A percentile compares a stretch with the other conserved stretches of the same genome.
Evolutionary conservation across 192 early-diverging fungal species (phyloP).

Genomic region (Dispira simplex): DNA sequence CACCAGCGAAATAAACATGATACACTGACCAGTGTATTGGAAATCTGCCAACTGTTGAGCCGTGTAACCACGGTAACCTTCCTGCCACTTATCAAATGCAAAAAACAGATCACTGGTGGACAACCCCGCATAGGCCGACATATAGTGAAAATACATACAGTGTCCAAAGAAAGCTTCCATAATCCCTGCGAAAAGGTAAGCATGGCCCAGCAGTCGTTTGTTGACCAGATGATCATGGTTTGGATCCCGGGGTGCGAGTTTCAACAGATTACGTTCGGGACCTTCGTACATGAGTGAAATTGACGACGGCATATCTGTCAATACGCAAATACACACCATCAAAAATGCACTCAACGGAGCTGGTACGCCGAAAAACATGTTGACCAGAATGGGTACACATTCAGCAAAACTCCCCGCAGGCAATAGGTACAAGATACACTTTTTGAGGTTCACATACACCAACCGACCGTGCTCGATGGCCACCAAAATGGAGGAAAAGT

Average conservation of each 20-base stretch:
- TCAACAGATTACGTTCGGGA: slow-evolving; percentile 60
- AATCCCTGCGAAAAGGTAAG: slow-evolving; percentile 65
- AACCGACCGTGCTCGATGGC: slow-evolving; percentile 74
- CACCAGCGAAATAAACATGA: slow-evolving; percentile 35
- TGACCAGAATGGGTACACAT: slow-evolving; percentile 57
- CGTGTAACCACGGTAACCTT: slow-evolving; percentile 34
- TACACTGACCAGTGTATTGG: slow-evolving; percentile 34
- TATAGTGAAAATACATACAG: slow-evolving; percentile 56
- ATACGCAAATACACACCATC: slow-evolving; percentile 57
- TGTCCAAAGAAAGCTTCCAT: slow-evolving; percentile 48
- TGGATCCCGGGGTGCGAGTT: slow-evolving; percentile 49
- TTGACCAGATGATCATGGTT: slow-evolving; percentile 51
- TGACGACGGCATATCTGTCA: slow-evolving; percentile 43
- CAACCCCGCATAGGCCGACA: slow-evolving; percentile 41
- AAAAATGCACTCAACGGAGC: slow-evolving; percentile 62
- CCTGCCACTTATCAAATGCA: slow-evolving; percentile 37
- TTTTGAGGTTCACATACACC: slow-evolving; percentile 76
- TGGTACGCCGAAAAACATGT: slow-evolving; percentile 66
- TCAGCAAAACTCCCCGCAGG: slow-evolving; percentile 65
- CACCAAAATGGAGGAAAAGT: slow-evolving; percentile 44
- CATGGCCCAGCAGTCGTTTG: slow-evolving; percentile 44
- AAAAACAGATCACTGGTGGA: slow-evolving; percentile 30
- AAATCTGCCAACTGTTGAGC: slow-evolving; percentile 26
- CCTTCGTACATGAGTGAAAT: slow-evolving; percentile 61
- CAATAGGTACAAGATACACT: slow-evolving; percentile 71